Percentiles rank a stretch among this genome's conserved stretches.
phyloP scores from a whole-genome alignment of 1,139 yeast genomes.

The Chernovozyma sophiae-reginae region DNA sequence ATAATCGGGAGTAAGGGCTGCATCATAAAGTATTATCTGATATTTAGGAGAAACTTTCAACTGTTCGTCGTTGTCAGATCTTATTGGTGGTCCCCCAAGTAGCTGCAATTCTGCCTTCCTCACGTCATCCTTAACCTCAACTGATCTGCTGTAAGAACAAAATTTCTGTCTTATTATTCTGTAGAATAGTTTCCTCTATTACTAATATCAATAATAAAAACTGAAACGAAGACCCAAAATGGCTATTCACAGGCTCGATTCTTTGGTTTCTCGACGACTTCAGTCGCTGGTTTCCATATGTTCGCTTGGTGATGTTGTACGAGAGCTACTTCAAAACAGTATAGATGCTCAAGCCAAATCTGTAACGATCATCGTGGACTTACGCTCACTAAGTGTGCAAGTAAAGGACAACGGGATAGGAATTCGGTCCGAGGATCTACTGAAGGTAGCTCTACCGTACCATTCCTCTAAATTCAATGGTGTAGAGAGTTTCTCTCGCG shows the following conservation, averaged over 20 bases:
- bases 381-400: slow-evolving; percentile 53
- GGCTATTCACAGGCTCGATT: background rate
- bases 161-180: no score
- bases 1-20: no score
- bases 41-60: no score
- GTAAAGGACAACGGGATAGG: slow-evolving; percentile 81
- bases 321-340: slow-evolving; percentile 76
- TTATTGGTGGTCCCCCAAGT: no score
- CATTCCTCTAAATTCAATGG: slow-evolving; percentile 60
- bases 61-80: no score
- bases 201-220: no score
- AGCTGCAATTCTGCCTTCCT: no score
- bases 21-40: no score
- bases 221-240: no score
- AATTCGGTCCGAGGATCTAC: slow-evolving; percentile 53
- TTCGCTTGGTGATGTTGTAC: slow-evolving; percentile 39
- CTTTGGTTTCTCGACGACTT: background rate
- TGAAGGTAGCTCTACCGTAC: slow-evolving; percentile 57
- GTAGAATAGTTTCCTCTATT: no score
- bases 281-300: background rate
- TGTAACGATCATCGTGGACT: slow-evolving; percentile 63
- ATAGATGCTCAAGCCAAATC: slow-evolving; percentile 67
- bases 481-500: slow-evolving; percentile 16
- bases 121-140: no score
- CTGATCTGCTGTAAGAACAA: no score